These are phyloP conservation scores for Phytophthora vignae DNA, from an alignment of 352 stramenopile genomes.

Conservation along the genomic window DNA sequence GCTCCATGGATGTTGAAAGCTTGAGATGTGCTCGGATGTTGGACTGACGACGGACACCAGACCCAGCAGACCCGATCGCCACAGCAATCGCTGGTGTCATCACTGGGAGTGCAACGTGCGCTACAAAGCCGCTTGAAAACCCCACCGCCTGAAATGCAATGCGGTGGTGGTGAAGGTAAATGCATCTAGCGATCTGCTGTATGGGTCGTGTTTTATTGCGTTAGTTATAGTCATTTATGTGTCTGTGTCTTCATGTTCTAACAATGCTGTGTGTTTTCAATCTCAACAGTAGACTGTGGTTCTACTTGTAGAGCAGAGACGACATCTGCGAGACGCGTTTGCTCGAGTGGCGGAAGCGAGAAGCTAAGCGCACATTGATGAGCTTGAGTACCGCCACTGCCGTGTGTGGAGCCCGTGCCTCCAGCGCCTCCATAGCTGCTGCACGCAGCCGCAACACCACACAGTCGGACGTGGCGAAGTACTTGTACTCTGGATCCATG, in stretches of 20 bases:
- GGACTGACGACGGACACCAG: too few species aligned
- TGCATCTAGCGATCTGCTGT: background rate
- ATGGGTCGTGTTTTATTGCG: too few species aligned
- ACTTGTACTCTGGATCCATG: slow-evolving; percentile 57
- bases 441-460: slow-evolving; percentile 69
- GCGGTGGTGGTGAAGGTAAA: too few species aligned
- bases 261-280: too few species aligned
- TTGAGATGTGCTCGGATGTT: background rate
- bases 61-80: too few species aligned
- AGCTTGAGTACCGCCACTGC: slow-evolving; percentile 81
- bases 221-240: too few species aligned
- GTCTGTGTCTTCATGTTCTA: too few species aligned
- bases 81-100: too few species aligned
- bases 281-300: too few species aligned
- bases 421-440: slow-evolving; percentile 63
- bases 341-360: slow-evolving; percentile 74
- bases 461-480: slow-evolving; percentile 72
- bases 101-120: too few species aligned
- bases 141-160: too few species aligned
- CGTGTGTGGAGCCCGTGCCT: slow-evolving; percentile 65
- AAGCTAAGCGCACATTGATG: slow-evolving; percentile 66
- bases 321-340: slow-evolving; percentile 83
- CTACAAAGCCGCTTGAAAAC: too few species aligned
- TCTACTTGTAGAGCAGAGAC: slow-evolving; percentile 80
- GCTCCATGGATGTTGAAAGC: slow-evolving; percentile 14